Percentiles rank a stretch among this genome's conserved stretches.
Conservation (phyloP, 2,329 filamentous ascomycete genomes). For the Thermochaetoides dissita region DNA sequence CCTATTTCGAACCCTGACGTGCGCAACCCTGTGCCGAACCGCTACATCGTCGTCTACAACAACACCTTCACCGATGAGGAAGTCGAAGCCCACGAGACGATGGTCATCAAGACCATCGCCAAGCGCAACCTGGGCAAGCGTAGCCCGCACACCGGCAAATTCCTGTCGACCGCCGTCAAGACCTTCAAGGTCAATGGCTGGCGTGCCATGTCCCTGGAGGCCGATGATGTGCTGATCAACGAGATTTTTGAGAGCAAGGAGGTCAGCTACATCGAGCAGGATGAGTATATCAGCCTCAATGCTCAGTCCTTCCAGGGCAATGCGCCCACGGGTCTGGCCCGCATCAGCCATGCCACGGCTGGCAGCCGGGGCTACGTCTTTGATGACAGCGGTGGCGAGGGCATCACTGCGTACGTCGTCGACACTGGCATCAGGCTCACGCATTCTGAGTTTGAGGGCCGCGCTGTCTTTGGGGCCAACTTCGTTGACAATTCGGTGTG, state of each 20-base stretch:
- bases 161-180: slow-evolving; percentile 33
- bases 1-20: slow-evolving; percentile 37
- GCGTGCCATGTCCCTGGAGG: slow-evolving; percentile 34
- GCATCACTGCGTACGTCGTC: slow-evolving; percentile 49
- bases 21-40: slow-evolving; percentile 36
- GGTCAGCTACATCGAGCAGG: slow-evolving; percentile 30
- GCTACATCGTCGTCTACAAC: slow-evolving; percentile 54
- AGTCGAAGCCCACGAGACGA: slow-evolving; percentile 35
- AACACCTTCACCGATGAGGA: slow-evolving; percentile 32
- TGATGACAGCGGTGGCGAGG: slow-evolving; percentile 36
- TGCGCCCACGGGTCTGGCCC: slow-evolving; percentile 38
- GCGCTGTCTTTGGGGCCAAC: slow-evolving; percentile 39
- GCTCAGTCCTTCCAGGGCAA: slow-evolving; percentile 36
- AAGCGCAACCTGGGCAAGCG: slow-evolving; percentile 45
- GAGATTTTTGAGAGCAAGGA: slow-evolving; percentile 32
- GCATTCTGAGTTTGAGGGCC: slow-evolving; percentile 43
- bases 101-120: slow-evolving; percentile 33
- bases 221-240: slow-evolving; percentile 22
- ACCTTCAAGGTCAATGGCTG: slow-evolving; percentile 34
- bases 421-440: slow-evolving; percentile 48
- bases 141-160: slow-evolving; percentile 28
- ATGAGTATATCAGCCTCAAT: slow-evolving; percentile 30
- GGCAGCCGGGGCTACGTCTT: slow-evolving; percentile 32
- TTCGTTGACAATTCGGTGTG: slow-evolving; percentile 33
- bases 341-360: slow-evolving; percentile 32